Conservation (phyloP, 2,329 filamentous ascomycete genomes). For the Pseudocercospora eumusae region DNA sequence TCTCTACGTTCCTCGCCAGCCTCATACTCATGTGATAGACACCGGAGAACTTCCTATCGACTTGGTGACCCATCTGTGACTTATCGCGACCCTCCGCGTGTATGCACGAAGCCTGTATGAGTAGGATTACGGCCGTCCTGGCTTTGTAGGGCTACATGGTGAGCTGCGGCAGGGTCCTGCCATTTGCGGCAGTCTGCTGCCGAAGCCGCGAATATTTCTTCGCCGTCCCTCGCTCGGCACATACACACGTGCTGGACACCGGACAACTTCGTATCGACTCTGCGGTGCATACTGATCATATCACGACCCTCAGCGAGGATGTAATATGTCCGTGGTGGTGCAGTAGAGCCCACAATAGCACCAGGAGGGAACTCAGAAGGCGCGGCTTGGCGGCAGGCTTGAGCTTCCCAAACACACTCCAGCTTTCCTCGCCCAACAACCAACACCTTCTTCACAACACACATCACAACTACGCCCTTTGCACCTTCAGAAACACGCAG, state of each 20-base stretch:
- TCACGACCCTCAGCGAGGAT: not conserved
- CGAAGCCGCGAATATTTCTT: not conserved
- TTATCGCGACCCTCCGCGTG: not conserved
- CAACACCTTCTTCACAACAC: conserved; percentile 11
- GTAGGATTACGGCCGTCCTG: not conserved
- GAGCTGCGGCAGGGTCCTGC: not conserved
- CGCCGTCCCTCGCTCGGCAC: conserved; percentile 1
- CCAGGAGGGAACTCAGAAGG: not conserved
- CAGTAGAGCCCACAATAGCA: conserved; percentile 7
- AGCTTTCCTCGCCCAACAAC: conserved; percentile 11
- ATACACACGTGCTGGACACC: not conserved
- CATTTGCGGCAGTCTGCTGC: not conserved
- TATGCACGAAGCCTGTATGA: not conserved
- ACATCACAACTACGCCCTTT: conserved; percentile 9
- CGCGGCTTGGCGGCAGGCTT: conserved; percentile 15
- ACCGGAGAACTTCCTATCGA: not conserved
- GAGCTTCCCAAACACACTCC: conserved; percentile 10
- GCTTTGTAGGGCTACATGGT: not conserved
- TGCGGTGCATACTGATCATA: not conserved
- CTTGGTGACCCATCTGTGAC: not conserved
- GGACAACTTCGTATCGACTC: not conserved
- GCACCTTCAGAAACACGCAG: conserved; percentile 4
- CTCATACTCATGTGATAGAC: not conserved
- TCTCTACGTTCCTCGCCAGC: not conserved
- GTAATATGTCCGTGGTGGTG: not conserved